Base-by-base conservation (phyloP, 106 monocot genomes). In the Acorus calamus region DNA sequence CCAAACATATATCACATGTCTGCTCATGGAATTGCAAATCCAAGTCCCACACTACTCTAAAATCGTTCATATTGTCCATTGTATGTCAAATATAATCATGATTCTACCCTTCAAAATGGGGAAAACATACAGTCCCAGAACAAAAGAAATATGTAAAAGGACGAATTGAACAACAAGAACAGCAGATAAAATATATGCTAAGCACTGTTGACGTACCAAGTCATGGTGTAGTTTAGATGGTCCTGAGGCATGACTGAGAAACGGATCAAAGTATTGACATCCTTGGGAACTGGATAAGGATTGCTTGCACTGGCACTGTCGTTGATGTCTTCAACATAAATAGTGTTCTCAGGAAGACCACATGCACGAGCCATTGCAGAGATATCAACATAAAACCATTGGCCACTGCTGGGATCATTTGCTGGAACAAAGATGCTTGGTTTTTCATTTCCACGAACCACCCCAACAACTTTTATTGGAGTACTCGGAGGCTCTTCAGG, bases 281-380 rank as follows among this genome's bases (percentile, higher is more conserved):
- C 91, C 66, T 87, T 98, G 6, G 91, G 91, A 66, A 98, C 65
- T 51, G 96, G 96, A 85, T 98, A 98, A 73, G 87, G 96, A 76
- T 85, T 81, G 57, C 52, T 83, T 65, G 96, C 76, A 64, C 70
- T 75, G 50, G 63, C 69, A 73, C 80, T 60, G 71, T 80, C 86
- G 63, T 81, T 86, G 64, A 88, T 85, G 42, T 91, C 96, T 74
- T 98, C 96, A 57, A 88, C 73, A 71, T 98, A 98, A 50, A 88
- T 52, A 52, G 80, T 77, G 69, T 83, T 67, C 2, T 81, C 85
- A 13, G 96, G 79, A 65, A 98, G 81, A 60, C 77, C 74, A 64
- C 76, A 87, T 50, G 78, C 68, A 57, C 64, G 74, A 55, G 91
- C 83, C 55, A 88, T 91, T 74, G 70, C 75, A 2, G 90, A 80